Base-by-base conservation (phyloP, 441 rosid genomes). In the Mallotus japonicus region DNA sequence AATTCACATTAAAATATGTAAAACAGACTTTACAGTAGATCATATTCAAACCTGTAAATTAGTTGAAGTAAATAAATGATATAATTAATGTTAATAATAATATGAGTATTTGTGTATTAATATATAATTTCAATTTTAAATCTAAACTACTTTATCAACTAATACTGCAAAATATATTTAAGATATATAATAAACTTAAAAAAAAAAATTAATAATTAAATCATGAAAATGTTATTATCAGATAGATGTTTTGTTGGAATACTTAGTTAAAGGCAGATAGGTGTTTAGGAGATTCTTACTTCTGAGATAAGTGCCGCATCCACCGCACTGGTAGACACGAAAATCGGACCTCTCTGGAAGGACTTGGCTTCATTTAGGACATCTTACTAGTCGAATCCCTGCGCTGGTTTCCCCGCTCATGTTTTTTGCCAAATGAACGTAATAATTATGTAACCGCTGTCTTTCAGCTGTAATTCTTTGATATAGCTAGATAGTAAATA, bases 281-380 rank as follows among this genome's bases (percentile, higher is more conserved):
- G 6, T 17, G n/a, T 14, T 40, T 44, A 12, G 7, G 6, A 42
- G 47, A 46, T 24, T 34, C 6, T 62, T 81, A 92, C 99, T 98
- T 85, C 78, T 87, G 69, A 95, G 96, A 80, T 74, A 71, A 0
- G 87, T 70, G 37, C 74, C 82, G 67, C 99, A 95, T 70, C 86
- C 86, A 66, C 97, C 99, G 65, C 99, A 95, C 71, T 71, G 72
- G 72, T 90, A 93, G 28, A 95, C 84, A 37, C 84, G 86, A 83
- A 88, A 72, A 75, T 89, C 79, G 24, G 86, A 82, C 9, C 82
- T 76, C 84, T 93, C 99, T 1, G 80, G 86, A 67, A 95, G 96
- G 82, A 93, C 72, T 75, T 74, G 53, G 6, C 71, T 50, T 75
- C 99, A 95, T 71, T 80, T 89, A n/a, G 99, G 98, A 68, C 99